Conservation (phyloP, 1,139 yeast genomes). For the Magnusiomyces ingens region DNA sequence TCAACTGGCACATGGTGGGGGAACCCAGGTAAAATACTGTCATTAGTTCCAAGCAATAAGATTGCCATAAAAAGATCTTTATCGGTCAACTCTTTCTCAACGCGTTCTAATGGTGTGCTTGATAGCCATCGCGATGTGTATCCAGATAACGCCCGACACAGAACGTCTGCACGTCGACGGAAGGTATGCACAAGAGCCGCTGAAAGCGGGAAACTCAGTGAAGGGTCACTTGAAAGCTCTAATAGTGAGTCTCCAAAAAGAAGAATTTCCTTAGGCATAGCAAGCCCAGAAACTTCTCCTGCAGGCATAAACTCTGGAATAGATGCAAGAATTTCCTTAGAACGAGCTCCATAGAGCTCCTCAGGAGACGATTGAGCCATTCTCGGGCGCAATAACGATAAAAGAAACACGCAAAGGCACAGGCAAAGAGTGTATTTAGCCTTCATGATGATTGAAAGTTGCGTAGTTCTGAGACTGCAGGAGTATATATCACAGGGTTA, state of each 20-base stretch:
- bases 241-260: slow-evolving; percentile 17
- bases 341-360: no score
- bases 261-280: slow-evolving; percentile 10
- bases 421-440: no score
- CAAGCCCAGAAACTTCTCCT: not conserved
- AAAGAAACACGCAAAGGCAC: no score
- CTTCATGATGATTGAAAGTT: no score
- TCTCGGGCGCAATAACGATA: no score
- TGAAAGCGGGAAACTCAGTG: slow-evolving; percentile 9
- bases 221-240: slow-evolving; percentile 16
- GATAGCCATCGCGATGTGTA: slow-evolving; percentile 15
- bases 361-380: no score
- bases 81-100: slow-evolving; percentile 7
- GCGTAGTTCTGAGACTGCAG: no score
- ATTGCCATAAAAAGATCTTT: slow-evolving; percentile 10
- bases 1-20: slow-evolving; percentile 17
- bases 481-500: no score
- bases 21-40: slow-evolving; percentile 18
- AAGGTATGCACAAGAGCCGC: slow-evolving; percentile 14
- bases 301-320: not conserved
- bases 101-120: slow-evolving; percentile 7
- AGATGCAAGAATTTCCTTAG: no score
- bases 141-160: slow-evolving; percentile 15
- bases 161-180: slow-evolving; percentile 14
- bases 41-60: slow-evolving; percentile 17